phyloP scores from a whole-genome alignment of 2,329 filamentous ascomycete genomes.

The Dothideomycetes sp. region DNA sequence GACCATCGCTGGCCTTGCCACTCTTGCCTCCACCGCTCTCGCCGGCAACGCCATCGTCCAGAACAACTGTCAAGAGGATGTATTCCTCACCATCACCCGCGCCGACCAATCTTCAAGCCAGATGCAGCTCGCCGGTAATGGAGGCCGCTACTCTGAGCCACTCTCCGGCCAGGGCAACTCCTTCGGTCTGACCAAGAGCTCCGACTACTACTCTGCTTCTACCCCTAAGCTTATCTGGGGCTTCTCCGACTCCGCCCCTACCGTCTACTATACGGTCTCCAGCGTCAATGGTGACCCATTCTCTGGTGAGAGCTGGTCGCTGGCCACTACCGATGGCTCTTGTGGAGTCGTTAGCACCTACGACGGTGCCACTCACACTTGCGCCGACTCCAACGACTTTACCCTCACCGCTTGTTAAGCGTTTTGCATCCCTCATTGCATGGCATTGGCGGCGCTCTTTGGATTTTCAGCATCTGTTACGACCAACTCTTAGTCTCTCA shows the following conservation, averaged over 20 bases:
- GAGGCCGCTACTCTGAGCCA: conserved; percentile 12
- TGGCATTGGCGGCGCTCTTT: too few species aligned
- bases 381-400: conserved; percentile 6
- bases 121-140: conserved; percentile 12
- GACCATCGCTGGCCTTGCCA: conserved; percentile 9
- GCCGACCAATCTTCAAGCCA: conserved; percentile 11
- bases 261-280: conserved; percentile 19
- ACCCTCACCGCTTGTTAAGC: conserved; percentile 7
- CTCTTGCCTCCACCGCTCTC: conserved; percentile 10
- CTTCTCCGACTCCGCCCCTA: conserved; percentile 10
- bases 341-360: conserved; percentile 2
- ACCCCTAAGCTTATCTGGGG: conserved; percentile 19
- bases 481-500: too few species aligned
- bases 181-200: conserved; percentile 17
- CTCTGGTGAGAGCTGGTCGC: conserved; percentile 12
- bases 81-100: conserved; percentile 18
- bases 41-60: conserved; percentile 13
- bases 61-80: conserved; percentile 17
- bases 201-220: conserved; percentile 14
- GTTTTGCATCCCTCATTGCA: too few species aligned
- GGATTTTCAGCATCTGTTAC: too few species aligned
- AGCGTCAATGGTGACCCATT: conserved; percentile 18
- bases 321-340: conserved; percentile 6
- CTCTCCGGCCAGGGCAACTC: conserved; percentile 19
- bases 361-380: conserved; percentile 8